Evolutionary conservation across 169 alveolate species (phyloP), one percentile per base, ranked within the genome.

Genomic region (Cryptosporidium ryanae): DNA sequence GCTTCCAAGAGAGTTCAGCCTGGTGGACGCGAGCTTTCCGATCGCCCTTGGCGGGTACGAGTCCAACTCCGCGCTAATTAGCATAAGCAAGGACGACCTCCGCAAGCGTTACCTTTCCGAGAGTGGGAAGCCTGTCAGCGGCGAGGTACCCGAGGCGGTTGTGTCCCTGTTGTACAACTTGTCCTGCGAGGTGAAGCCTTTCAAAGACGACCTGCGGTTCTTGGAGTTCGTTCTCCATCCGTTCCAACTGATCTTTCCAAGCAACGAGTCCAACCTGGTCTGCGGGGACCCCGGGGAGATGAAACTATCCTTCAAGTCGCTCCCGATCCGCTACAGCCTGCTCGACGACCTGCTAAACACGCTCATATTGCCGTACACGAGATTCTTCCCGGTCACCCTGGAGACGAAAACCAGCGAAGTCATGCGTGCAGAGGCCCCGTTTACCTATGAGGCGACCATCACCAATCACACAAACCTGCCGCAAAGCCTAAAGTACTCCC

Each of bases 381-480:
- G 29, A 27, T 59, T 32, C 27, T 55, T 57, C 44, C 87, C 87
- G 15, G 38, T 76, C 8, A 59, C 71, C 21, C 18, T 76, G 12
- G 68, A 55, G 38, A 61, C 71, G 21, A 31, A 59, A 18, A 70
- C 50, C 1, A 48, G 25, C 21, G 64, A 55, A 59, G 12, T 76
- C 12, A 54, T 44, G 12, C 21, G 25, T 23, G 65, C 63, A 32
- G 70, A 70, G 0, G 46, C 21, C 21, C 87, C 87, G 13, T 76
- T 76, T 29, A 21, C 44, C 6, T 76, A 76, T 46, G 64, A 76
- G 59, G 87, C 71, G 0, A 59, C 25, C 17, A 76, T 76, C 63
- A 76, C 55, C 10, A 76, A 76, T 49, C 57, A 59, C 25, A 76
- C 87, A 5, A 44, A 23, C 10, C 6, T 76, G 1, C 71, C 87